These are phyloP conservation scores for Tephrocybe sp. DNA, from an alignment of 768 basidiomycete genomes.

Conservation along the genomic window DNA sequence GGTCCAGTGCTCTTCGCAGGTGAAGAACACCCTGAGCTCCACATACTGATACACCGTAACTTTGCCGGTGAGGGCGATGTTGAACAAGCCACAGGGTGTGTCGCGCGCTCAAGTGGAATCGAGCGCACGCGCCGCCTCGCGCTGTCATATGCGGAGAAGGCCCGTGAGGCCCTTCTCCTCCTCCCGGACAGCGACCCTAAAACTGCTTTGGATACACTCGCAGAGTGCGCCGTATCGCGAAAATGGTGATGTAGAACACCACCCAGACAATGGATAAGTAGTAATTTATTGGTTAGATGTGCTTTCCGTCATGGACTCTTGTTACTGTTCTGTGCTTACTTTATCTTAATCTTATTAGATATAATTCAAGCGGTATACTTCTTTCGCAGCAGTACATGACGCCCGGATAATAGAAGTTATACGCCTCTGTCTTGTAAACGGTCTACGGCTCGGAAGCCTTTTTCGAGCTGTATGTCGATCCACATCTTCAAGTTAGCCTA, in stretches of 20 bases:
- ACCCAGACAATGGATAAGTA: background rate
- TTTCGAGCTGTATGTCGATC: too few relatives aligned
- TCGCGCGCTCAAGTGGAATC: slow-evolving; percentile 71
- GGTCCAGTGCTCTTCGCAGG: slow-evolving; percentile 86
- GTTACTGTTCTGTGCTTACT: background rate
- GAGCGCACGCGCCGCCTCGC: slow-evolving; percentile 81
- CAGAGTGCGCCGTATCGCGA: slow-evolving; percentile 65
- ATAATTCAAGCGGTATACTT: background rate
- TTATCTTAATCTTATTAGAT: background rate
- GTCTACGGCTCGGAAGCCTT: too few relatives aligned
- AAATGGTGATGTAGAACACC: slow-evolving; percentile 36
- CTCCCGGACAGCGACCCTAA: slow-evolving; percentile 85
- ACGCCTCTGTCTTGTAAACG: too few relatives aligned
- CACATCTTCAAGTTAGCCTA: too few relatives aligned
- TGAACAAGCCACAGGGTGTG: slow-evolving; percentile 58
- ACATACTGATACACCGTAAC: slow-evolving; percentile 75
- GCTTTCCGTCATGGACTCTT: background rate
- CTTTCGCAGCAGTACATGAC: too few relatives aligned
- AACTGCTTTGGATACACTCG: slow-evolving; percentile 70
- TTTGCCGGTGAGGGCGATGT: slow-evolving; percentile 80
- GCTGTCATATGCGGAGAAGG: slow-evolving; percentile 70
- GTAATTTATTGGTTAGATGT: background rate
- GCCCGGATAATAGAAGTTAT: too few relatives aligned
- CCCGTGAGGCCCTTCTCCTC: slow-evolving; percentile 61
- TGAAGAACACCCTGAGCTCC: slow-evolving; percentile 78